phyloP scores from a whole-genome alignment of 768 basidiomycete species.

The Aureoboletus auriporus region DNA sequence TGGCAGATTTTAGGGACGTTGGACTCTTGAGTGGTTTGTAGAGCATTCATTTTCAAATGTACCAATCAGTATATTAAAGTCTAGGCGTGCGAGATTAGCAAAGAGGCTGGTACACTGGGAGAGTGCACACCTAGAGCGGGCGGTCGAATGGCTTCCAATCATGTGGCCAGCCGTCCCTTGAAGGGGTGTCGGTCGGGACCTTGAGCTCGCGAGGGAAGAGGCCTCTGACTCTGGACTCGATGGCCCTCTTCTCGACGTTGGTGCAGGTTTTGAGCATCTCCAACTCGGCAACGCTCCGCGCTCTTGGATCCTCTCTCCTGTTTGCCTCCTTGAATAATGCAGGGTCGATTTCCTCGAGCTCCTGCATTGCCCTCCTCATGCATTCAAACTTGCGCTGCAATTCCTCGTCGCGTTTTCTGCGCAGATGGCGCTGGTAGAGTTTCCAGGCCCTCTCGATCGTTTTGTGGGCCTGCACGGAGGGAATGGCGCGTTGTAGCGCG shows the following conservation, averaged over 20 bases:
- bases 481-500: slow-evolving; percentile 79
- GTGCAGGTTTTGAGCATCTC: slow-evolving; percentile 59
- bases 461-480: slow-evolving; percentile 84
- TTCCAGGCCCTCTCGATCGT: slow-evolving; percentile 92
- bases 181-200: slow-evolving; percentile 82
- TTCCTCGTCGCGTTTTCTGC: slow-evolving; percentile 66
- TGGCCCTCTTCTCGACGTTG: slow-evolving; percentile 60
- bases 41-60: slow-evolving; percentile 2
- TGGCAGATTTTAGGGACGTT: slow-evolving; percentile 28
- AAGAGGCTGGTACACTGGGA: neutral
- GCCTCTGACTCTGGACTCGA: slow-evolving; percentile 75
- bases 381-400: slow-evolving; percentile 71
- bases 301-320: slow-evolving; percentile 69
- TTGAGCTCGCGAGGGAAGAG: slow-evolving; percentile 86
- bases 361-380: slow-evolving; percentile 85
- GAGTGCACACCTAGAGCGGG: slow-evolving; percentile 34
- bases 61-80: neutral
- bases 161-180: slow-evolving; percentile 79
- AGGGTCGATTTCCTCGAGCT: slow-evolving; percentile 50
- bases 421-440: slow-evolving; percentile 70
- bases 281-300: slow-evolving; percentile 51
- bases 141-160: slow-evolving; percentile 72
- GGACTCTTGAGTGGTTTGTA: slow-evolving; percentile 16
- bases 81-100: slow-evolving; percentile 4
- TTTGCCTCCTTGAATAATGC: slow-evolving; percentile 69